Evolutionary conservation across 2,329 filamentous ascomycete genomes (phyloP), one percentile per base, ranked within the genome.

Genomic region (Colletotrichum endophyticum): DNA sequence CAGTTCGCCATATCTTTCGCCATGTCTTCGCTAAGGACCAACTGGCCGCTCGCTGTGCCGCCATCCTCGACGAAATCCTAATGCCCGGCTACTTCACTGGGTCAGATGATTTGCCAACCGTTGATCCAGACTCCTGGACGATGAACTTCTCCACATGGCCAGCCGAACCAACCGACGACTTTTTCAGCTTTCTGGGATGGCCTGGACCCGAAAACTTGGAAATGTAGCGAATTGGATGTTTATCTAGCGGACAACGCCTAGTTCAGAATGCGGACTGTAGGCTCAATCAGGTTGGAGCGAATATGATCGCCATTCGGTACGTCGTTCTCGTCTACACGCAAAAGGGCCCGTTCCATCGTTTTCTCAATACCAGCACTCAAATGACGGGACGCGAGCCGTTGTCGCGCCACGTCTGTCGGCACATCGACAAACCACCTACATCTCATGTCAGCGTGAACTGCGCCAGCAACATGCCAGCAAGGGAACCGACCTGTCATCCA

Each of bases 401-500:
- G 77, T 34, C 70, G 75, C 9, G 81, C 81, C 2, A 80, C 77
- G 2, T 80, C 78, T n/a, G 72, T 62, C 11, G 76, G 61, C 16
- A 80, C 80, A n/a, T 81, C 78, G 34, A 83, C 81, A 63, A 83
- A 82, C 81, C 81, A 83, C 49, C 82, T 82, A 13, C 9, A 7
- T 28, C 19, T 36, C 59, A 66, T 22, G 61, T 73, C 15, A 72
- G 73, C 72, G 6, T 49, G 5, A 28, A 11, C 56, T 19, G 8
- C n/a, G 7, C 22, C 25, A 28, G 56, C 56, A 59, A 59, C 56
- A 9, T 28, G 9, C 9, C 16, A 15, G 19, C 19, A 5, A 49
- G 59, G 12, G 56, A 4, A 74, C 77, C 36, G 61, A 81, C 78
- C 61, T 79, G 61, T 90, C 88, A 81, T 89, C 87, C 82, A 89